Evolutionary conservation across 2,329 filamentous ascomycete genomes (phyloP).

Genomic region (Fusarium devonianum): DNA sequence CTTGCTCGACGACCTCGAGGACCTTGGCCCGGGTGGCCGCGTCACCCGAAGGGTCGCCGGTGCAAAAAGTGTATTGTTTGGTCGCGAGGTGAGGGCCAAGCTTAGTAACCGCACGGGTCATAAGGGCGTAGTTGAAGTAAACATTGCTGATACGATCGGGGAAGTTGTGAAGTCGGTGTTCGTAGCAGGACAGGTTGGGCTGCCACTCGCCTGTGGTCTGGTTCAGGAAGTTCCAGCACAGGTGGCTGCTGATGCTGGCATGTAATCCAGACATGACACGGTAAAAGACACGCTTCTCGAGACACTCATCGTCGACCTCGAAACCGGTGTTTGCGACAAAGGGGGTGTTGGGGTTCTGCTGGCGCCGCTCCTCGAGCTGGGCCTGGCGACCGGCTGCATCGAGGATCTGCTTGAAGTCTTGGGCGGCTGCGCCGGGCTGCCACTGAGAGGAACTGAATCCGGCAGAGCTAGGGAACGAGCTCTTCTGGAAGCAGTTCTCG

Average conservation of each 20-base stretch:
- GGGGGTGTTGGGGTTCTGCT: constrained; percentile 58
- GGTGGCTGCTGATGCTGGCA: constrained; percentile 92
- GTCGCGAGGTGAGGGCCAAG: constrained; percentile 77
- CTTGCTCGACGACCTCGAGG: constrained; percentile 73
- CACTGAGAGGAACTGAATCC: constrained; percentile 56
- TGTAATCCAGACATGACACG: constrained; percentile 97
- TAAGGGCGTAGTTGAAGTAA: constrained; percentile 98
- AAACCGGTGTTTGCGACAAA: constrained; percentile 70
- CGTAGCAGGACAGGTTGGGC: constrained; percentile 90
- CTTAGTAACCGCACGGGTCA: constrained; percentile 90
- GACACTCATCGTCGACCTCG: constrained; percentile 86
- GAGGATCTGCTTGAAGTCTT: constrained; percentile 68
- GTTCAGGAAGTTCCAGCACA: constrained; percentile 96
- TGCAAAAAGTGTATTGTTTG: constrained; percentile 85
- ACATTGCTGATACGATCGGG: constrained; percentile 95
- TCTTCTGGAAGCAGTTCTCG: constrained; percentile 90
- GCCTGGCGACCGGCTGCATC: constrained; percentile 67
- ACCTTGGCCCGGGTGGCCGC: constrained; percentile 81
- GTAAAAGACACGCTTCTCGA: constrained; percentile 99
- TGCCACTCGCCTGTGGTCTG: constrained; percentile 93
- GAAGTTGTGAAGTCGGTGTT: constrained; percentile 79
- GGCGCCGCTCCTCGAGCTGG: constrained; percentile 61
- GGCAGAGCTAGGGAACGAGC: constrained; percentile 67
- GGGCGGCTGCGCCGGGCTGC: constrained; percentile 60
- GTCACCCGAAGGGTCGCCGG: constrained; percentile 83